Evolutionary conservation across 495 filamentous ascomycete species (phyloP).

Genomic region (Neurospora discreta): DNA sequence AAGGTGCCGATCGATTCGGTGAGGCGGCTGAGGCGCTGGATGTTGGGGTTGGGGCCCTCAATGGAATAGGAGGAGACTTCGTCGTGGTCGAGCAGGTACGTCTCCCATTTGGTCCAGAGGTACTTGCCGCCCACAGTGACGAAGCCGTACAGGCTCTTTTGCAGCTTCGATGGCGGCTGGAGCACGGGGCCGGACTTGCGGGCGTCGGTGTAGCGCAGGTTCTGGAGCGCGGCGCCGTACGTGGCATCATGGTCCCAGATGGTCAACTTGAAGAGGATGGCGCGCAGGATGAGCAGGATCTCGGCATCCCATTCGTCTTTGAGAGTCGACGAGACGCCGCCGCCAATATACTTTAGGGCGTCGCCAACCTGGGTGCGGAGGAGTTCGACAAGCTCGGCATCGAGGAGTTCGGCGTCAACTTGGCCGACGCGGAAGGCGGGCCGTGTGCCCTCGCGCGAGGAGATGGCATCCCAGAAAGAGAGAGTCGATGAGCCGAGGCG

Average conservation of each 20-base stretch:
- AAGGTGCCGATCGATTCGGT: slow-evolving; percentile 57
- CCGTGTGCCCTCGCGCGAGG: slow-evolving; percentile 62
- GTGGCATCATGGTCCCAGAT: slow-evolving; percentile 95
- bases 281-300: slow-evolving; percentile 65
- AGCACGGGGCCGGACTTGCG: slow-evolving; percentile 50
- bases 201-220: slow-evolving; percentile 80
- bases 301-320: slow-evolving; percentile 78
- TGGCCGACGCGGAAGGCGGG: slow-evolving; percentile 92
- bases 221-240: slow-evolving; percentile 88
- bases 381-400: slow-evolving; percentile 83
- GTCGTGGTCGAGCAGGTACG: slow-evolving; percentile 66
- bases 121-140: slow-evolving; percentile 83
- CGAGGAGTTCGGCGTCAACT: slow-evolving; percentile 89
- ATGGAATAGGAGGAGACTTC: slow-evolving; percentile 37
- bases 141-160: slow-evolving; percentile 76
- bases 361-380: slow-evolving; percentile 81
- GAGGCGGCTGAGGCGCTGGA: slow-evolving; percentile 52
- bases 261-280: slow-evolving; percentile 81
- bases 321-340: slow-evolving; percentile 26
- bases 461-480: slow-evolving; percentile 57
- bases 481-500: slow-evolving; percentile 45
- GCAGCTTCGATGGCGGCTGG: slow-evolving; percentile 53
- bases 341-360: slow-evolving; percentile 76
- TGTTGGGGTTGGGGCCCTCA: slow-evolving; percentile 39
- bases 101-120: slow-evolving; percentile 81